Base-by-base conservation (phyloP, 345 rosid genomes). In the Crucihimalaya himalaica region DNA sequence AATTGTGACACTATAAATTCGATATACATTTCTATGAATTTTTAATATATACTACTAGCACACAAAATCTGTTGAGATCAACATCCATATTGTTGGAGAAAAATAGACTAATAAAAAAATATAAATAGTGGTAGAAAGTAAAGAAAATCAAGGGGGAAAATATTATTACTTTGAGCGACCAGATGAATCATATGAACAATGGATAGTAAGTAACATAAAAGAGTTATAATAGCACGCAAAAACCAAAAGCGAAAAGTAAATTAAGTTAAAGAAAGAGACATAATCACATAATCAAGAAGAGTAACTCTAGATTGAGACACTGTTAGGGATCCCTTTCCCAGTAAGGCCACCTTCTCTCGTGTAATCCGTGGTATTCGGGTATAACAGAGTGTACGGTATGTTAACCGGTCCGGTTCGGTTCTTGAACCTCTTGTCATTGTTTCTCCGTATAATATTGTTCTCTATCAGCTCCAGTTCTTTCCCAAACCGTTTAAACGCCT, bases 281-380 rank as follows among this genome's bases (percentile, higher is more conserved):
- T 47, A 52, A 25, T 39, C 54, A 62, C 57, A 32, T 51, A 68
- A 48, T 52, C 39, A 32, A 68, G 15, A 59, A n/a, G 4, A 42
- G 2, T 34, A 55, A 59, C 23, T 48, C 76, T 81, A 92, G 34
- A 92, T 88, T 3, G 99, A 95, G 70, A 95, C 56, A 50, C 99
- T 92, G 54, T 92, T 95, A 8, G 99, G 99, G 70, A 95, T 90
- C 16, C 99, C 97, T 79, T 77, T 88, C 53, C 93, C 97, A 1
- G 93, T 88, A 46, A 95, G 84, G 5, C 97, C 97, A 42, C 89
- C 84, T 12, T 76, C 81, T 65, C 66, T 87, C 3, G 89, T 70
- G 81, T 79, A 45, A 78, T 88, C 87, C 4, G 89, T 83, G 40
- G 93, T 87, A 81, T 82, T 87, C 2, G 97, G 99, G 58, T 74